Base-by-base conservation (phyloP, 1,284 basidiomycete species). In the Pseudozyma flocculosa region DNA sequence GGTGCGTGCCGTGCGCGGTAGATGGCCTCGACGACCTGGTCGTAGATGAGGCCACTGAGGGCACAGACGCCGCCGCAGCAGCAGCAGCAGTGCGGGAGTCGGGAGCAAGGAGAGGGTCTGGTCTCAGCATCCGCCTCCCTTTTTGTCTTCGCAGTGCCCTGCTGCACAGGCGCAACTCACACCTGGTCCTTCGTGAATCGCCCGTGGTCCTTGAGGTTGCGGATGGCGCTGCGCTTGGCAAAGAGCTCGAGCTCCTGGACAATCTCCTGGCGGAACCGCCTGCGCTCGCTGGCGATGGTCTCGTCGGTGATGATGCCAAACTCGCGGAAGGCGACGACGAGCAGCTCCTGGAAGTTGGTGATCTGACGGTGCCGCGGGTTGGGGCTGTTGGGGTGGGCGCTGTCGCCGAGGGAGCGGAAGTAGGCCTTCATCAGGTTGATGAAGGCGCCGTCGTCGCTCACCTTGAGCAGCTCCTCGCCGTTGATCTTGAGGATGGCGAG, bases 401-500 rank as follows among this genome's bases (percentile, higher is more conserved):
- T 94, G 22, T 94, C 89, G 40, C 91, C 95, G 18, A 99, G 85
- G 15, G 90, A 89, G 15, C 88, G 84, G 70, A 99, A 99, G 81
- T 97, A 99, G 59, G 87, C 86, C 41, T 70, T 73, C 51, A 77
- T 64, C 40, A 77, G 40, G 39, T 65, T 92, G 79, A 98, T 88
- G 80, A 98, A 97, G 47, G 88, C 89, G 11, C 95, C 95, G 70
- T 99, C 95, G 78, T 99, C 95, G 68, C 94, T 92, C 21, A 96
- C 87, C 74, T 92, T 85, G n/a, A 99, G 82, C 10, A 99, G 82
- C 50, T 89, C 87, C 65, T 95, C 91, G 2, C 93, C 93, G 67
- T 99, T 99, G 79, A 98, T 95, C 80, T 98, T 98, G 50, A 99
- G 84, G 45, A 98, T 95, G 15, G 95, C 95, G 87, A 80, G 61